Percentiles rank a stretch among this genome's conserved stretches.
Evolutionary conservation across 768 basidiomycete genomes (phyloP).

Genomic region (Leccinum obscurum): DNA sequence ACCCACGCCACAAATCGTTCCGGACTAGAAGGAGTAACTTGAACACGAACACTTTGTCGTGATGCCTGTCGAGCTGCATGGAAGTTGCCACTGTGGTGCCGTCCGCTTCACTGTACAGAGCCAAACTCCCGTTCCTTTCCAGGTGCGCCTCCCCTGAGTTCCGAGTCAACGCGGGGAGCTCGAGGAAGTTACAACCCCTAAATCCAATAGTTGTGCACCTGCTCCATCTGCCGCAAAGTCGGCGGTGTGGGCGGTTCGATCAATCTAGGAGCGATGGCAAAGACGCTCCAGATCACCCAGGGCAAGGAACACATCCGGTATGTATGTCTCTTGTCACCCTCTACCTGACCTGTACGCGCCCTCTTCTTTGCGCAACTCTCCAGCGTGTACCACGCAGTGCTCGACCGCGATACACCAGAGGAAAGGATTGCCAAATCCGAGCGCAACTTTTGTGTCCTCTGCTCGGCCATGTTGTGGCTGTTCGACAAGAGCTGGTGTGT

Average conservation of each 20-base stretch:
- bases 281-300: constrained; percentile 49
- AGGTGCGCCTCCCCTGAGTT: constrained; percentile 36
- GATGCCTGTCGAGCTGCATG: neutral
- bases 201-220: constrained; percentile 50
- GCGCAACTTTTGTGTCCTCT: constrained; percentile 62
- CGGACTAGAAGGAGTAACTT: too few relatives aligned
- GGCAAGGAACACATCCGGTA: constrained; percentile 59
- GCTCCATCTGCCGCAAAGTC: constrained; percentile 72
- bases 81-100: neutral
- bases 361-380: too few relatives aligned
- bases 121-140: constrained; percentile 64
- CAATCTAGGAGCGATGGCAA: constrained; percentile 58
- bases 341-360: neutral
- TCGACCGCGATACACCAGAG: constrained; percentile 53
- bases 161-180: too few relatives aligned
- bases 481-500: constrained; percentile 56
- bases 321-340: neutral
- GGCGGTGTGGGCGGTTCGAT: constrained; percentile 65
- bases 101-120: constrained; percentile 35
- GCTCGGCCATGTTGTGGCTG: constrained; percentile 67
- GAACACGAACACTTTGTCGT: too few relatives aligned
- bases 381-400: constrained; percentile 62
- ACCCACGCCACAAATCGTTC: too few relatives aligned
- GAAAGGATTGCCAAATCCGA: constrained; percentile 53
- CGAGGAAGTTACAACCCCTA: neutral